Base-by-base conservation (phyloP, 1,284 basidiomycete species). In the Trametes pubescens region DNA sequence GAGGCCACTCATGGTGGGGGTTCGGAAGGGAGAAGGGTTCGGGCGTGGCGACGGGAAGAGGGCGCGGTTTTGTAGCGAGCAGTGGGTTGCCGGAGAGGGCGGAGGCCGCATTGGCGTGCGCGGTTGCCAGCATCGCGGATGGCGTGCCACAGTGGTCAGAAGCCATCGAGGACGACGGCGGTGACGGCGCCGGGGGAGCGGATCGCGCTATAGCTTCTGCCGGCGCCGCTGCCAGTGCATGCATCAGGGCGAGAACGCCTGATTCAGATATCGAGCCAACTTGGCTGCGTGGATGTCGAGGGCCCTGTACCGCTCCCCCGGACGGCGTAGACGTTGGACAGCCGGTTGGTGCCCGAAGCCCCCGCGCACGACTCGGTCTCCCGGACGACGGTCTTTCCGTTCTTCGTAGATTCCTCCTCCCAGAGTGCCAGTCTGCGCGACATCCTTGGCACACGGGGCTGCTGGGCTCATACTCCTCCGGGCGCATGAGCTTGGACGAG, bases 1-100 rank as follows among this genome's bases (percentile, higher is more conserved):
- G 9, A 68, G 52, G 29, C 22, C 35, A 22, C 61, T 57, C 67
- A 59, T 66, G 43, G 22, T 57, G 57, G 22, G 16, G 34, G 32
- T 49, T 7, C 26, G 10, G 21, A 7, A 21, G 10, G 18, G 40
- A n/a, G 14, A 29, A 4, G 32, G 21, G 22, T 11, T 44, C 24
- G 46, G 22, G 44, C 18, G 34, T 2, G 35, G 24, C 10, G 35
- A 49, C 34, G 22, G 40, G 49, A 13, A 34, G 29, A 2, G 35
- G 11, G 46, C 24, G 43, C 13, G 51, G 32, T 60, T 60, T 54
- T 59, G 40, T 51, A 53, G 34, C 22, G 2, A 22, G n/a, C n/a
- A n/a, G 4, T 35, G 18, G 21, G 51, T 7, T 18, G 18, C 29
- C 32, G 46, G 48, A n/a, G 35, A 26, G 14, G 24, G 24, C 22